phyloP scores from a whole-genome alignment of 129 eudicot species.

The Ambrosia trifida region DNA sequence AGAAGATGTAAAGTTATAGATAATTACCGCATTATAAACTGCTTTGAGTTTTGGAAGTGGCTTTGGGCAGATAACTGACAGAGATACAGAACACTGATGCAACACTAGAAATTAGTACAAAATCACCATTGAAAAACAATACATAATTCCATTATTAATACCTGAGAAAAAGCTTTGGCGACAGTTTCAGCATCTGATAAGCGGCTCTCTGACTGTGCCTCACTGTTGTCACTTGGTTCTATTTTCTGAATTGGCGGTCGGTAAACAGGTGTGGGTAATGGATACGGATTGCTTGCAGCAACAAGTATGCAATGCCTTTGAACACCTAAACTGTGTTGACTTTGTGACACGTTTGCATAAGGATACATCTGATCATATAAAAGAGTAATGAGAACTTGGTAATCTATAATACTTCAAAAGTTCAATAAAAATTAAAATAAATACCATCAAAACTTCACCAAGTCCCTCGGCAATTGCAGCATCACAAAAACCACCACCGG shows the following conservation, averaged over 20 bases:
- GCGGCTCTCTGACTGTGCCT: conserved; percentile 68
- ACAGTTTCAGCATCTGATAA: conserved; percentile 79
- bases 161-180: conserved; percentile 83
- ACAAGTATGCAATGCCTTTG: conserved; percentile 87
- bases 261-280: conserved; percentile 93
- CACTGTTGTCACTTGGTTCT: conserved; percentile 63
- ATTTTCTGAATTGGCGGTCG: conserved; percentile 57
- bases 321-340: conserved; percentile 61
- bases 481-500: conserved; percentile 87
- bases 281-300: conserved; percentile 93
- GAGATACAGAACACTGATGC: conserved; percentile 74
- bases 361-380: conserved; percentile 63
- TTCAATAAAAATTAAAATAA: background rate
- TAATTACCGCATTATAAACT: conserved; percentile 76
- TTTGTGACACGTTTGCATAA: conserved; percentile 47
- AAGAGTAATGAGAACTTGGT: conserved; percentile 1
- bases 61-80: conserved; percentile 91
- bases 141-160: conserved; percentile 23
- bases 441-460: conserved; percentile 84
- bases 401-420: background rate
- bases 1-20: background rate
- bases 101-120: conserved; percentile 16
- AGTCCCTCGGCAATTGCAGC: conserved; percentile 98
- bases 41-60: conserved; percentile 85
- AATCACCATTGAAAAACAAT: background rate